phyloP scores from a whole-genome alignment of 495 filamentous ascomycete species.

The Neurospora sublineolata region DNA sequence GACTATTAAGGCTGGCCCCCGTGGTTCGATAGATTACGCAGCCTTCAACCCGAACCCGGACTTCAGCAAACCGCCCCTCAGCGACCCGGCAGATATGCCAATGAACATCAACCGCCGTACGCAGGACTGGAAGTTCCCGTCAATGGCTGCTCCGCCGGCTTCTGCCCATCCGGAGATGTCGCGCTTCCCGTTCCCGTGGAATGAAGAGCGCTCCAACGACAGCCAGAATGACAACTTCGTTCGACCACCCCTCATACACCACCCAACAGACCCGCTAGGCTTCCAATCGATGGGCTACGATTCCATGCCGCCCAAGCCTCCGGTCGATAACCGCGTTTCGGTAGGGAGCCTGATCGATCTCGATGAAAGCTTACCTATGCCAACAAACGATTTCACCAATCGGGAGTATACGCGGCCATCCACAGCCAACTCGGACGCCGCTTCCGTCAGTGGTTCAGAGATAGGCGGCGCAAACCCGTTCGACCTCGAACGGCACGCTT shows the following conservation, averaged over 20 bases:
- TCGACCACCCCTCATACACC: conserved; percentile 37
- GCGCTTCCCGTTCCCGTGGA: conserved; percentile 36
- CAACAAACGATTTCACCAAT: conserved; percentile 3
- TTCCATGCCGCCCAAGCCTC: conserved; percentile 7
- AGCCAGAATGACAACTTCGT: conserved; percentile 8
- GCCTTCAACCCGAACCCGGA: conserved; percentile 26
- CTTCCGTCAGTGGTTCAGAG: conserved; percentile 34
- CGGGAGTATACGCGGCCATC: conserved; percentile 33
- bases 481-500: conserved; percentile 42
- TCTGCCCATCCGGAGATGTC: conserved; percentile 41
- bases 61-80: conserved; percentile 36
- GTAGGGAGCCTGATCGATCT: conserved; percentile 40
- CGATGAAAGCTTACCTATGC: conserved; percentile 35
- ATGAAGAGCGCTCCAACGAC: conserved; percentile 16
- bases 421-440: conserved; percentile 43
- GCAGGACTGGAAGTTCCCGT: conserved; percentile 53
- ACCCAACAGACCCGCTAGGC: conserved; percentile 36
- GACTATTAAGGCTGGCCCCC: conserved; percentile 42
- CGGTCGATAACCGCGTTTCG: conserved; percentile 26
- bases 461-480: conserved; percentile 39
- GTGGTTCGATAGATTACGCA: conserved; percentile 31
- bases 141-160: conserved; percentile 31
- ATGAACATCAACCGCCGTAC: conserved; percentile 38
- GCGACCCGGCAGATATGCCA: conserved; percentile 33
- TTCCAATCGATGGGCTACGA: conserved; percentile 36